Evolutionary conservation across 2,329 filamentous ascomycete species (phyloP).

Genomic region (Aspergillus proliferans): DNA sequence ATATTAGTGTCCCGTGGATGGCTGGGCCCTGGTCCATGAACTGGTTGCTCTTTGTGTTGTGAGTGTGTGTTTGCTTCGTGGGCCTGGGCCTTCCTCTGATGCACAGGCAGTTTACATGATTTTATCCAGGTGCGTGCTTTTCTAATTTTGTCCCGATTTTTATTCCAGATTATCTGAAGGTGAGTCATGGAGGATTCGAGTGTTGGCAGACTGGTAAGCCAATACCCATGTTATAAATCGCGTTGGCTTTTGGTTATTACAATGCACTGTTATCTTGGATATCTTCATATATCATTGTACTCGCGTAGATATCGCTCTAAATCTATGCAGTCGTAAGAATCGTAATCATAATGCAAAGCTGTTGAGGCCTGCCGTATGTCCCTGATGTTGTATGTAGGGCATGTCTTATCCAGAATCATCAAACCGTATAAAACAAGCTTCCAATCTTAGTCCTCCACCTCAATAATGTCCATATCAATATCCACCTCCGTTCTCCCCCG

Average conservation of each 20-base stretch:
- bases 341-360: neutral
- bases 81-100: neutral
- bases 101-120: neutral
- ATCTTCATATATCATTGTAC: neutral
- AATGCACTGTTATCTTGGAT: neutral
- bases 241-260: neutral
- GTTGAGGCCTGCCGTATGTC: neutral
- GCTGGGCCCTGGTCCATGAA: neutral
- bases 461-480: neutral
- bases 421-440: too few species aligned
- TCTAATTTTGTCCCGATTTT: neutral
- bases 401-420: too few species aligned
- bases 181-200: neutral
- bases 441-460: neutral
- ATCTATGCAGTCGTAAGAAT: neutral
- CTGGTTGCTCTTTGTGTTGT: neutral
- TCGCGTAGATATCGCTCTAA: too few species aligned
- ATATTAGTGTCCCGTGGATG: neutral
- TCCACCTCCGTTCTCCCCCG: conserved; percentile 2
- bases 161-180: neutral
- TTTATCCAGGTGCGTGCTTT: too few species aligned
- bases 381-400: neutral
- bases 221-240: neutral
- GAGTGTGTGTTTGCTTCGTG: too few species aligned
- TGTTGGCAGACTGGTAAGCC: too few species aligned